Conservation (phyloP, 352 stramenopile species). For the Pythium sp. region DNA sequence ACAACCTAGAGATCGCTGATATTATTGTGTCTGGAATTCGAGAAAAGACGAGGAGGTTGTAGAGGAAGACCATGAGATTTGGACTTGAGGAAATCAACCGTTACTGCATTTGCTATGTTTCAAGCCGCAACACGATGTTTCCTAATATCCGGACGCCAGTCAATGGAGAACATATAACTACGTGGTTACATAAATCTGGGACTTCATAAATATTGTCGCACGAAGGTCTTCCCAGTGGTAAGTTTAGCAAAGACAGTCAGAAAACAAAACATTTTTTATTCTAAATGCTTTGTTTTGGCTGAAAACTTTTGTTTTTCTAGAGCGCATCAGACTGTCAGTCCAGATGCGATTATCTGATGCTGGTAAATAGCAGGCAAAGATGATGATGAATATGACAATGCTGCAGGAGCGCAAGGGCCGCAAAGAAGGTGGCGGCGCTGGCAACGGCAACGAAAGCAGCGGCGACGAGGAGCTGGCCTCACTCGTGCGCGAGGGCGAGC, state of each 20-base stretch:
- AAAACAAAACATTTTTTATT: too few species aligned
- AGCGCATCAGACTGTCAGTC: neutral
- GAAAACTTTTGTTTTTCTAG: too few species aligned
- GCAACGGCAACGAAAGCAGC: neutral
- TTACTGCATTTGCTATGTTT: too few species aligned
- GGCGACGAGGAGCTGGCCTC: slow-evolving; percentile 36
- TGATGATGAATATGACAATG: slow-evolving; percentile 20
- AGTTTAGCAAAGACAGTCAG: neutral
- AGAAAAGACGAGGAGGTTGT: neutral
- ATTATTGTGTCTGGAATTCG: neutral
- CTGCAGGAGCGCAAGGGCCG: slow-evolving; percentile 18
- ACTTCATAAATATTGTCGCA: neutral
- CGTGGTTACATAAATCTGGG: too few species aligned
- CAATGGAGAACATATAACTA: too few species aligned
- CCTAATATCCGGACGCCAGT: too few species aligned
- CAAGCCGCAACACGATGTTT: too few species aligned
- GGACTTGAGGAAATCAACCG: too few species aligned
- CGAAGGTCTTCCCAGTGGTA: neutral
- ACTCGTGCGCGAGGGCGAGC: slow-evolving; percentile 41
- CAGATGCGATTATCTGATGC: neutral
- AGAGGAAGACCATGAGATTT: neutral
- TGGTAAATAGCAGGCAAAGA: neutral
- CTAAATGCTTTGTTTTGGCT: too few species aligned
- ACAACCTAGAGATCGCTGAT: neutral
- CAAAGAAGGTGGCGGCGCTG: neutral